Base-by-base conservation (phyloP, 2,329 filamentous ascomycete genomes). In the Hypoxylon sp. region DNA sequence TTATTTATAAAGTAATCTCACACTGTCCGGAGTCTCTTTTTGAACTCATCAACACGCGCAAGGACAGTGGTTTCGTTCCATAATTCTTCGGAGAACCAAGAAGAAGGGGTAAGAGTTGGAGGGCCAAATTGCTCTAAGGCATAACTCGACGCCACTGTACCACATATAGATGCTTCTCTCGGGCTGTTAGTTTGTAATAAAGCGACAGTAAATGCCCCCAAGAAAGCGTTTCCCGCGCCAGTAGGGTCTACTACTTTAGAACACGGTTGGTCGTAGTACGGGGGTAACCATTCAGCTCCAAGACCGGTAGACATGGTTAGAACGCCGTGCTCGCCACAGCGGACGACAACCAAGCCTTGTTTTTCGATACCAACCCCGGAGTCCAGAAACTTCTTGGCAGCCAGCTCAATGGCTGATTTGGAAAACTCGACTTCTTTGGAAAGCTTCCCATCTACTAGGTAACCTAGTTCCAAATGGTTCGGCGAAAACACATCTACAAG, bases 401-500 rank as follows among this genome's bases (percentile, higher is more conserved):
- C 17, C 19, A 44, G 17, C 39, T 44, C 39, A 19, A 44, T 11
- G 39, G 39, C n/a, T 19, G 39, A 44, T 6, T 19, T 44, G n/a
- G 39, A 44, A 44, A 44, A 44, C 5, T 10, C 2, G 1, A n/a
- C n/a, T n/a, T 44, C 10, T 19, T 19, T 44, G 2, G n/a, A 2
- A 44, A 19, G 39, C 39, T 44, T 44, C n/a, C 39, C 39, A 19
- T 44, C 39, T 19, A 44, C 39, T 19, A 44, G n/a, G 39, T 19
- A 44, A 4, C 39, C 39, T 19, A 44, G n/a, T 44, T 44, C 39
- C 7, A 44, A 6, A 19, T 44, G 39, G 3, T 44, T 44, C 17
- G 39, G 39, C 39, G 39, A 44, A 44, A 44, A 44, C 39, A 44
- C 39, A 2, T 44, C n/a, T 7, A 44, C 39, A 19, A 44, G 39